phyloP scores from a whole-genome alignment of 768 basidiomycete species.

The Macrolepiota albuminosa region DNA sequence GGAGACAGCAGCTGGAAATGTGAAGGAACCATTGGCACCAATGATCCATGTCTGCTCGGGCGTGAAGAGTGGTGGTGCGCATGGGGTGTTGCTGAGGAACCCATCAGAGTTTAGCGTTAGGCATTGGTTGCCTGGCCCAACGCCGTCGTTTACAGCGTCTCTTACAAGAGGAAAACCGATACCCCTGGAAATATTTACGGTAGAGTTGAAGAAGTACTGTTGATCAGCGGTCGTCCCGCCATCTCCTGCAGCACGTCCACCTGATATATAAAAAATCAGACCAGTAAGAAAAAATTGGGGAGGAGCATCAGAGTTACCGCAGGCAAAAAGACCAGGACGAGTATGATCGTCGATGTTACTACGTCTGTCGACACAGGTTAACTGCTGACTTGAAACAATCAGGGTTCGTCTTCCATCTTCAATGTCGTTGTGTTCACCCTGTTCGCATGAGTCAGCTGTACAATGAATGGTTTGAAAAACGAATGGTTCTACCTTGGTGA shows the following conservation, averaged over 20 bases:
- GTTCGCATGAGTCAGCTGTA: background rate
- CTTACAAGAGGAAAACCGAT: constrained; percentile 17
- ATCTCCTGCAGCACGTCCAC: constrained; percentile 24
- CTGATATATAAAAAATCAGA: constrained; percentile 5
- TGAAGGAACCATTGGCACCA: constrained; percentile 1
- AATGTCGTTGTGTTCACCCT: constrained; percentile 26
- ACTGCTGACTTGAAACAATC: constrained; percentile 26
- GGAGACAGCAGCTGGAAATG: background rate
- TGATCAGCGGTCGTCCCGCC: constrained; percentile 23
- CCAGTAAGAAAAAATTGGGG: background rate
- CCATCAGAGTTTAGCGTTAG: constrained; percentile 21
- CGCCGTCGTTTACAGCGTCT: constrained; percentile 19
- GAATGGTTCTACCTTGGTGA: constrained; percentile 18
- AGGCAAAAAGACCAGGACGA: constrained; percentile 24
- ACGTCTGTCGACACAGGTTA: constrained; percentile 23
- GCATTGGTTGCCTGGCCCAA: constrained; percentile 22
- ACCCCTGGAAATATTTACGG: constrained; percentile 13
- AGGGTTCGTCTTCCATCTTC: constrained; percentile 21
- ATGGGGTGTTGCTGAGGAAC: constrained; percentile 22
- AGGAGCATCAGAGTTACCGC: constrained; percentile 13
- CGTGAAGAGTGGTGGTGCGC: constrained; percentile 21
- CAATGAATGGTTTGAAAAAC: background rate
- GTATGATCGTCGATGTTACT: constrained; percentile 20
- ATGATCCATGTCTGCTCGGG: constrained; percentile 24
- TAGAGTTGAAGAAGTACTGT: constrained; percentile 22